Evolutionary conservation across 1,284 basidiomycete species (phyloP).

Genomic region (Crocinoboletus sp.): DNA sequence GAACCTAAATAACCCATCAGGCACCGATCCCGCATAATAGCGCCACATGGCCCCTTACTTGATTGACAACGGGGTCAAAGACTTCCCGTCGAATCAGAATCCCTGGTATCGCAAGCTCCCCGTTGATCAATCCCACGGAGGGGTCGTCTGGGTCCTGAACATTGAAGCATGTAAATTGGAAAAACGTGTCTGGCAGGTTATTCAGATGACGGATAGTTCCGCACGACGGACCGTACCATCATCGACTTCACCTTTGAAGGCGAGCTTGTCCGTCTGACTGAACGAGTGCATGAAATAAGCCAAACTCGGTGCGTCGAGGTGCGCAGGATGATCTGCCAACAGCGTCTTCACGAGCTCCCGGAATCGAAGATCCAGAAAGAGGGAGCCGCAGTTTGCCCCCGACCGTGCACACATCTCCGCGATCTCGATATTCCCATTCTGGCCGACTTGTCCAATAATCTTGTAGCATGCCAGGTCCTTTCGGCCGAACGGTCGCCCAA

Average conservation of each 20-base stretch:
- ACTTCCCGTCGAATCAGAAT: slow-evolving; percentile 70
- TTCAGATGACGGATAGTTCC: slow-evolving; percentile 13
- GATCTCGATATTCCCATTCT: slow-evolving; percentile 71
- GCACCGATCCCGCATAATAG: slow-evolving; percentile 14
- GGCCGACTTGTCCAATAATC: slow-evolving; percentile 69
- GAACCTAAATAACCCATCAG: slow-evolving; percentile 44
- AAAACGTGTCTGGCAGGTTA: slow-evolving; percentile 56
- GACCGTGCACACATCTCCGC: slow-evolving; percentile 81
- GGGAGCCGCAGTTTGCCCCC: slow-evolving; percentile 76
- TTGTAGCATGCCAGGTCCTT: slow-evolving; percentile 72
- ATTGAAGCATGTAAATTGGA: slow-evolving; percentile 81
- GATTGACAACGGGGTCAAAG: slow-evolving; percentile 72
- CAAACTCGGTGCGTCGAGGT: slow-evolving; percentile 70
- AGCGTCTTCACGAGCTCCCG: slow-evolving; percentile 67
- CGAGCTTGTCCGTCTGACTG: slow-evolving; percentile 79
- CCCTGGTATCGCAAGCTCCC: slow-evolving; percentile 76
- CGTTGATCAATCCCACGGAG: slow-evolving; percentile 68
- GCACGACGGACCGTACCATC: slow-evolving; percentile 46
- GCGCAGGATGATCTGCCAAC: slow-evolving; percentile 70
- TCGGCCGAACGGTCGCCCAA: slow-evolving; percentile 15
- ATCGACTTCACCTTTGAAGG: slow-evolving; percentile 63
- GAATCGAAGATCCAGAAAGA: slow-evolving; percentile 81
- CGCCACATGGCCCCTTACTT: slow-evolving; percentile 41
- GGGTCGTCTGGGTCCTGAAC: slow-evolving; percentile 72
- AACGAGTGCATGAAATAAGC: slow-evolving; percentile 85